Evolutionary conservation across 495 filamentous ascomycete genomes (phyloP).

Genomic region (Penicillium maclennaniae): DNA sequence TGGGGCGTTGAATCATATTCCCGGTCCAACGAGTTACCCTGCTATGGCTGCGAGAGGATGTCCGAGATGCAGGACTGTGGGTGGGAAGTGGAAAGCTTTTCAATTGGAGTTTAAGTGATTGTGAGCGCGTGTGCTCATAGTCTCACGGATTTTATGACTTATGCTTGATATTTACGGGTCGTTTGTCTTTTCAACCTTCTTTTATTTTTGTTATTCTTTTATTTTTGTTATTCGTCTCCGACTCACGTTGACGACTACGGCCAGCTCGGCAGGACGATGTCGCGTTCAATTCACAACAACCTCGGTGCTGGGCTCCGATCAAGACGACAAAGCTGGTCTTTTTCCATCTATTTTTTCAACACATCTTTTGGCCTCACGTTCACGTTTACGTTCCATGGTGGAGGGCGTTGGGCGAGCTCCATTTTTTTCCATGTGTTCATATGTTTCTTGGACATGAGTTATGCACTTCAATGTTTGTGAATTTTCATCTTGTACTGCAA

Average conservation of each 20-base stretch:
- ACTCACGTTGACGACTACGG: constrained; percentile 3
- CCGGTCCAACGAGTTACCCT: constrained; percentile 41
- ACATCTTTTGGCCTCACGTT: constrained; percentile 4
- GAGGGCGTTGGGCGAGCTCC: background rate
- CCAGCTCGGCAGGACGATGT: constrained; percentile 11
- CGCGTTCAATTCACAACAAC: constrained; percentile 1
- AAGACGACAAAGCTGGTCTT: constrained; percentile 29
- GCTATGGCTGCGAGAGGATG: constrained; percentile 40
- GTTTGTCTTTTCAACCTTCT: constrained; percentile 15
- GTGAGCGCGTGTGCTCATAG: constrained; percentile 10
- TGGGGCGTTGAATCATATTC: constrained; percentile 28
- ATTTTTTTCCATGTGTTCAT: background rate
- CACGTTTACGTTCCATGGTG: constrained; percentile 1
- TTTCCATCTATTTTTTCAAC: constrained; percentile 13
- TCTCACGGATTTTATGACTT: constrained; percentile 42
- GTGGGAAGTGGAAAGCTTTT: constrained; percentile 53
- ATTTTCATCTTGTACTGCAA: background rate
- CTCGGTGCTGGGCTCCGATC: constrained; percentile 22
- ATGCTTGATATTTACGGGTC: constrained; percentile 30
- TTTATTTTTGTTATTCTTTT: no score
- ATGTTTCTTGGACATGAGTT: background rate
- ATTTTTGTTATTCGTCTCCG: background rate
- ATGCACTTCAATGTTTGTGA: background rate
- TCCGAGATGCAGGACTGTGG: constrained; percentile 47
- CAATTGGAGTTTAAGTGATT: constrained; percentile 50